phyloP scores from a whole-genome alignment of 1,139 yeast genomes.

The Geotrichum klebahnii region DNA sequence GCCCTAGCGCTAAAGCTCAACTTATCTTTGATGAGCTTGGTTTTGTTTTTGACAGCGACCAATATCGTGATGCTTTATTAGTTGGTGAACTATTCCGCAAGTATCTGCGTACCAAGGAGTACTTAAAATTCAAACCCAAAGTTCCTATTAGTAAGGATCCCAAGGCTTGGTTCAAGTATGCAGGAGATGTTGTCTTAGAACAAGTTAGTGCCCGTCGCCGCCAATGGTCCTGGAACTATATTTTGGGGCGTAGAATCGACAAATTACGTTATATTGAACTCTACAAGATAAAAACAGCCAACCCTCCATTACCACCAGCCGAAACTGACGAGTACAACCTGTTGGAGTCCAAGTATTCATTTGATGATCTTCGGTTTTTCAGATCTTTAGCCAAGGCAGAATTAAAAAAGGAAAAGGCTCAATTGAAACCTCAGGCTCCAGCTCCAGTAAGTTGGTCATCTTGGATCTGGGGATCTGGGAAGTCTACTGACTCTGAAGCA shows the following conservation, averaged over 20 bases:
- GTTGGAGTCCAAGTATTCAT: conserved; percentile 59
- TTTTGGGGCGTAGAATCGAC: conserved; percentile 66
- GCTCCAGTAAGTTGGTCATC: conserved; percentile 34
- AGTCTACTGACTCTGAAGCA: conserved; percentile 32
- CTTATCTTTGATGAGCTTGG: conserved; percentile 83
- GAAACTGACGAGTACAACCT: conserved; percentile 45
- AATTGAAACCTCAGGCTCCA: conserved; percentile 23
- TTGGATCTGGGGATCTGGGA: conserved; percentile 40
- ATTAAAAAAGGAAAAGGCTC: conserved; percentile 51
- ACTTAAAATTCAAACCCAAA: conserved; percentile 65
- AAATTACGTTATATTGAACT: conserved; percentile 62
- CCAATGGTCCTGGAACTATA: conserved; percentile 85
- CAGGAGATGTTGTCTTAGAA: conserved; percentile 64
- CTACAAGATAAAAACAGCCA: conserved; percentile 50
- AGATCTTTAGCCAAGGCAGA: conserved; percentile 73
- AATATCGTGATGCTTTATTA: conserved; percentile 75
- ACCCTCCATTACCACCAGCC: conserved; percentile 35
- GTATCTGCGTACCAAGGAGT: conserved; percentile 70
- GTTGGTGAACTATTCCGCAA: conserved; percentile 79
- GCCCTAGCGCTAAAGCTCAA: conserved; percentile 72
- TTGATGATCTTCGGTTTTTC: conserved; percentile 79
- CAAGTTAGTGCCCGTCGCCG: conserved; percentile 78
- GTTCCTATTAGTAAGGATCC: conserved; percentile 63
- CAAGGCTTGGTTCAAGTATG: conserved; percentile 72
- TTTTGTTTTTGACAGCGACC: conserved; percentile 76